Evolutionary conservation across 1,139 yeast genomes (phyloP).

Genomic region (Lodderomyces oxycetoniae): DNA sequence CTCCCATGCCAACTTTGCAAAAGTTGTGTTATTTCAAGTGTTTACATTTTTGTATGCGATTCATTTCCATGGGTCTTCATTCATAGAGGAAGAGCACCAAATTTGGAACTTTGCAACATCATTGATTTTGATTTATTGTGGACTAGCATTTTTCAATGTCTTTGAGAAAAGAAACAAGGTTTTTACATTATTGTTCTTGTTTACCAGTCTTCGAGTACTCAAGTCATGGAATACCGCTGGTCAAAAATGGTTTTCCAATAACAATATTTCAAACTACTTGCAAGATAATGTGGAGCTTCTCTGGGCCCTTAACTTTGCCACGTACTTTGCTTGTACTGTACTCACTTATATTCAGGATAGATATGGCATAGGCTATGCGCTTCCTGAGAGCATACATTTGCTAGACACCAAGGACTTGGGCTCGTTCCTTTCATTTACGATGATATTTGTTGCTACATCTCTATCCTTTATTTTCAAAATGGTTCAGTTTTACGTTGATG

Average conservation of each 20-base stretch:
- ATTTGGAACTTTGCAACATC: conserved; percentile 84
- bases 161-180: conserved; percentile 6
- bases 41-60: conserved; percentile 46
- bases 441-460: conserved; percentile 35
- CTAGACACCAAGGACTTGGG: too few relatives aligned
- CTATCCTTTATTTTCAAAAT: conserved; percentile 55
- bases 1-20: conserved; percentile 12
- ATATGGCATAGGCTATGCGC: too few relatives aligned
- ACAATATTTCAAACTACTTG: conserved; percentile 46
- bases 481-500: conserved; percentile 51
- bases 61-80: conserved; percentile 80
- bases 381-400: too few relatives aligned
- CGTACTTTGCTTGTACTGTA: conserved; percentile 29
- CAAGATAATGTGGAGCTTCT: conserved; percentile 26
- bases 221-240: conserved; percentile 91
- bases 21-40: conserved; percentile 21
- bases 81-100: conserved; percentile 97
- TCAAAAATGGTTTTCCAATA: conserved; percentile 57
- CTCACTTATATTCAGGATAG: conserved; percentile 29
- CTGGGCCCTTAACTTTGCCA: conserved; percentile 47
- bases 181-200: conserved; percentile 23
- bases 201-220: conserved; percentile 52
- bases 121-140: conserved; percentile 17
- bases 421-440: conserved; percentile 31
- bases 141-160: conserved; percentile 12